These are phyloP conservation scores for Solanum clarkiae DNA, from an alignment of 257 asterid genomes.

Conservation along the genomic window DNA sequence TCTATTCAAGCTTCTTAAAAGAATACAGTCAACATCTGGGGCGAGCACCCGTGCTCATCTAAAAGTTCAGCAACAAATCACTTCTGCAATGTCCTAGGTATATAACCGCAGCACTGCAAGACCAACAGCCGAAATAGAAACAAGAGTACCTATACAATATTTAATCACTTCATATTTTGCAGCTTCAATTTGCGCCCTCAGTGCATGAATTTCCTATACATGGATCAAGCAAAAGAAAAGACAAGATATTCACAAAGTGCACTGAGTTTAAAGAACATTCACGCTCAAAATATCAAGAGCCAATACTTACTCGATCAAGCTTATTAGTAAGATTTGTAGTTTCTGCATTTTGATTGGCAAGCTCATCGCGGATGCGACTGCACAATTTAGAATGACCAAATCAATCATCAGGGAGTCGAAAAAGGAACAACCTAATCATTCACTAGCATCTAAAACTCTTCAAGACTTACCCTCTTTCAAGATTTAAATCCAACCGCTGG, in stretches of 20 bases:
- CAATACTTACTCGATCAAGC: conserved; percentile 36
- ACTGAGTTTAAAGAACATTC: neutral
- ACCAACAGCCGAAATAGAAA: conserved; percentile 42
- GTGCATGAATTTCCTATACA: conserved; percentile 37
- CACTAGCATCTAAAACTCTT: neutral
- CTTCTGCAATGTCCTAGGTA: neutral
- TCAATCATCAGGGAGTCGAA: neutral
- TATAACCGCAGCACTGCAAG: conserved; percentile 35
- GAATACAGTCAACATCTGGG: neutral
- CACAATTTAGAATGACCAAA: neutral
- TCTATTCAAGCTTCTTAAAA: neutral
- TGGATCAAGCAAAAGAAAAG: neutral
- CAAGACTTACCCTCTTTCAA: conserved; percentile 38
- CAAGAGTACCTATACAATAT: conserved; percentile 50
- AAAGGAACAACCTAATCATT: neutral
- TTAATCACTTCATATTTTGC: conserved; percentile 50
- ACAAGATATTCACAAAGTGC: neutral
- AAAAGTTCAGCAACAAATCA: neutral
- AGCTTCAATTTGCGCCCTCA: conserved; percentile 50
- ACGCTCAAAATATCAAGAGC: neutral
- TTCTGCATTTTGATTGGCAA: conserved; percentile 37
- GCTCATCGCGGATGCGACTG: conserved; percentile 48
- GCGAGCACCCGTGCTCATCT: neutral
- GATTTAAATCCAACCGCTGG: conserved; percentile 59
- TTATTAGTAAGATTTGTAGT: conserved; percentile 37